These are phyloP conservation scores for Paramecium sexaurelia DNA, from an alignment of 73 alveolate genomes.

Conservation along the genomic window DNA sequence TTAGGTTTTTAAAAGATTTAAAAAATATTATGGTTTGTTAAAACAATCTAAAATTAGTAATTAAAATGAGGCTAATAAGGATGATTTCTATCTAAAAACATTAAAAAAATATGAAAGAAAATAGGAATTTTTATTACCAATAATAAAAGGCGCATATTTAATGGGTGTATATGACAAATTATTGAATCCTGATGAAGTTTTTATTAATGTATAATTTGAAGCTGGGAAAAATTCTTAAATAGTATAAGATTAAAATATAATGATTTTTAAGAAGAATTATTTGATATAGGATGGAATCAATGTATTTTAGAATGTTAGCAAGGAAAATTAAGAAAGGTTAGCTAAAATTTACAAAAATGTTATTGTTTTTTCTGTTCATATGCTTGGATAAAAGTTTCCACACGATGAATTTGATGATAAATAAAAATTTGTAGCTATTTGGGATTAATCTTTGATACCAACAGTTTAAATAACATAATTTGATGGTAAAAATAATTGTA, in stretches of 20 bases:
- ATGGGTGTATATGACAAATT: conserved; percentile 16
- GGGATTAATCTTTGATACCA: background rate
- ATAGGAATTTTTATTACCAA: background rate
- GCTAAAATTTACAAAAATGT: background rate
- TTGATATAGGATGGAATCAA: background rate
- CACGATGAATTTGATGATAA: background rate
- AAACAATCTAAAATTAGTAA: background rate
- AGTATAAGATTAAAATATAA: background rate
- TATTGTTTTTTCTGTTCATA: conserved; percentile 1
- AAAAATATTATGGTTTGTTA: background rate
- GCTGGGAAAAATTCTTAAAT: background rate
- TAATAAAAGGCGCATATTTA: conserved; percentile 10
- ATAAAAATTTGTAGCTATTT: conserved; percentile 12
- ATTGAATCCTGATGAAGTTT: conserved; percentile 39
- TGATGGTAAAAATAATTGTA: background rate
- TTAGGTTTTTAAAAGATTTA: background rate
- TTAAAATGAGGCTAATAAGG: background rate
- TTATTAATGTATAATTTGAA: background rate
- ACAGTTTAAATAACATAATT: background rate
- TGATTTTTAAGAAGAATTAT: background rate
- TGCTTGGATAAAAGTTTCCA: background rate
- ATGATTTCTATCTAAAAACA: background rate
- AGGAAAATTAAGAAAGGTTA: background rate
- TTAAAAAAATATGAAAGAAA: background rate
- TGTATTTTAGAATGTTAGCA: background rate